phyloP scores from a whole-genome alignment of 768 basidiomycete genomes.

The Sutorius australiensis region DNA sequence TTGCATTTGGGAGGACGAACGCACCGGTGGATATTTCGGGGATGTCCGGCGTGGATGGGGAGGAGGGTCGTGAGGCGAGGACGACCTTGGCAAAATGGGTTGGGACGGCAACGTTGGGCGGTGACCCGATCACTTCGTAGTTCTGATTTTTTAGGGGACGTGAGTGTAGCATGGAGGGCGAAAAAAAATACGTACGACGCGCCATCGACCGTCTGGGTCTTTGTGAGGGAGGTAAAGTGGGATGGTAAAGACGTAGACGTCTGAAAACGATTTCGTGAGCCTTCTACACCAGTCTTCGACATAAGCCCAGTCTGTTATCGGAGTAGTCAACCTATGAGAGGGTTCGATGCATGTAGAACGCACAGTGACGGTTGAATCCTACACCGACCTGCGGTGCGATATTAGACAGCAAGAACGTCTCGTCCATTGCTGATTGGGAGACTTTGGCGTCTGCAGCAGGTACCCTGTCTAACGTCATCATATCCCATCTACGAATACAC shows the following conservation, averaged over 20 bases:
- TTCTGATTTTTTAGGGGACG: conserved; percentile 44
- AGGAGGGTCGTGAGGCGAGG: conserved; percentile 68
- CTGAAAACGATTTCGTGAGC: conserved; percentile 80
- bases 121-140: conserved; percentile 92
- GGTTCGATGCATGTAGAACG: background rate
- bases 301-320: conserved; percentile 84
- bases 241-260: conserved; percentile 97
- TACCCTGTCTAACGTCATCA: conserved; percentile 51
- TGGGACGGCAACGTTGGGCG: conserved; percentile 88
- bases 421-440: conserved; percentile 92
- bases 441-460: conserved; percentile 94
- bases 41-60: conserved; percentile 64
- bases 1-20: conserved; percentile 94
- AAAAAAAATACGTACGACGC: conserved; percentile 62
- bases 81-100: conserved; percentile 99
- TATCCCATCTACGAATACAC: background rate
- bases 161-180: background rate
- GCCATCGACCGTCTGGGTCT: conserved; percentile 90
- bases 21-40: conserved; percentile 85
- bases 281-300: conserved; percentile 93
- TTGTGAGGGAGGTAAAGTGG: conserved; percentile 91
- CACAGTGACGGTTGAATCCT: conserved; percentile 97
- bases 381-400: conserved; percentile 98
- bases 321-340: background rate
- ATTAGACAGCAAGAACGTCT: conserved; percentile 92